phyloP scores from a whole-genome alignment of 192 early-diverging fungal species.

The Coemansia sp. region DNA sequence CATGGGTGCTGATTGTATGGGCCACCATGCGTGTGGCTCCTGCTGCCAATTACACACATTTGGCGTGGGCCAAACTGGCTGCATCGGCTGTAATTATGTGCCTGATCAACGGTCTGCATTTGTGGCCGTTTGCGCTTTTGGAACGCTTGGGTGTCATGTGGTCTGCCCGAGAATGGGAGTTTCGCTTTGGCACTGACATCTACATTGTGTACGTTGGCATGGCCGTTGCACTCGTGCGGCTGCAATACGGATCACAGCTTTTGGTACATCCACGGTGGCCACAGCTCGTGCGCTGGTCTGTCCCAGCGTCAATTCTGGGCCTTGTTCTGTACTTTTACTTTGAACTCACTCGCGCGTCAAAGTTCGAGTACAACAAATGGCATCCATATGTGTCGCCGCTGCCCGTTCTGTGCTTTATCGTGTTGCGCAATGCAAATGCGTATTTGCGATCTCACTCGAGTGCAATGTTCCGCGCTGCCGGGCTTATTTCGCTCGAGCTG shows the following conservation, averaged over 20 bases:
- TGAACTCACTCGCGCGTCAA: conserved; percentile 49
- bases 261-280: conserved; percentile 47
- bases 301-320: conserved; percentile 40
- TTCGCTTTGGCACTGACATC: conserved; percentile 67
- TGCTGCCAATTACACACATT: conserved; percentile 47
- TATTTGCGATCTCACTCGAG: conserved; percentile 58
- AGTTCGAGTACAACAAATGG: conserved; percentile 64
- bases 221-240: conserved; percentile 56
- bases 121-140: conserved; percentile 49
- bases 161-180: conserved; percentile 68
- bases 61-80: conserved; percentile 59
- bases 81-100: conserved; percentile 27
- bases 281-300: conserved; percentile 27
- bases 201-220: conserved; percentile 71
- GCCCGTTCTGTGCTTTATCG: conserved; percentile 62
- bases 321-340: conserved; percentile 59
- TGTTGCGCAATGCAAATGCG: conserved; percentile 65
- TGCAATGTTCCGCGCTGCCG: conserved; percentile 59
- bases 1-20: conserved; percentile 70
- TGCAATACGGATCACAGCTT: conserved; percentile 44
- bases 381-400: conserved; percentile 69
- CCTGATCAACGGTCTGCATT: conserved; percentile 20
- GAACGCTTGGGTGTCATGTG: conserved; percentile 56
- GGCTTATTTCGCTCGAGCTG: conserved; percentile 68
- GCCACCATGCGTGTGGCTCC: conserved; percentile 62